Base-by-base conservation (phyloP, 1,284 basidiomycete genomes). In the Macrocystidia cucumis region DNA sequence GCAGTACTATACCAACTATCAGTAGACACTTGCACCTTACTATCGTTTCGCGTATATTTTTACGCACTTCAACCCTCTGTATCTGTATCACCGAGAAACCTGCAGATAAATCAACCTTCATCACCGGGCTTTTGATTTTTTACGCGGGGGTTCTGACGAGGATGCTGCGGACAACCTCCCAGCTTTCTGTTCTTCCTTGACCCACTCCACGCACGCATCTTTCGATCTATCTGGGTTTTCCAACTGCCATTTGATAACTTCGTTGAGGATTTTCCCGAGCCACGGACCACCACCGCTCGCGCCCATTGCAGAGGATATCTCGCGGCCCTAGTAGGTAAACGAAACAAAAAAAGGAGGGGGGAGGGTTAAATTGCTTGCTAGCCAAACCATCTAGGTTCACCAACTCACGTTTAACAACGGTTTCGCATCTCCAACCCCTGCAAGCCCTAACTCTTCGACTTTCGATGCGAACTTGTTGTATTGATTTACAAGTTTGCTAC, bases 201-300 rank as follows among this genome's bases (percentile, higher is more conserved):
- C 58, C 88, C 87, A 95, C 14, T 52, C 52, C 19, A 67, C 55
- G 50, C 87, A 90, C 5, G 80, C 73, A 3, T 77, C 79, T 48
- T 74, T 73, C 1, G 74, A 73, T 0, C 67, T 69, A 1, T 64
- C 49, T 0, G 91, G 87, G 52, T 91, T 62, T 23, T 75, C 78
- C 8, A 96, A 68, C 52, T 92, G 90, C 88, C 89, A 95, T 42
- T 78, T 73, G 14, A 88, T 54, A 26, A 95, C 68, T 24, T 67
- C 70, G 12, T 67, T 59, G n/a, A 87, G 64, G 12, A 83, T 69
- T 16, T 67, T 57, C 18, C 74, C 69, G 4, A 80, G 74, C 76
- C 88, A 82, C 2, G 74, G 72, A 1, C 89, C 88, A 1, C 80
- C 70, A 42, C 65, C 72, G 2, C 62, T 59, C 6, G 63, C 64